phyloP scores from a whole-genome alignment of 306 rosid genomes.

The Comarum palustre region DNA sequence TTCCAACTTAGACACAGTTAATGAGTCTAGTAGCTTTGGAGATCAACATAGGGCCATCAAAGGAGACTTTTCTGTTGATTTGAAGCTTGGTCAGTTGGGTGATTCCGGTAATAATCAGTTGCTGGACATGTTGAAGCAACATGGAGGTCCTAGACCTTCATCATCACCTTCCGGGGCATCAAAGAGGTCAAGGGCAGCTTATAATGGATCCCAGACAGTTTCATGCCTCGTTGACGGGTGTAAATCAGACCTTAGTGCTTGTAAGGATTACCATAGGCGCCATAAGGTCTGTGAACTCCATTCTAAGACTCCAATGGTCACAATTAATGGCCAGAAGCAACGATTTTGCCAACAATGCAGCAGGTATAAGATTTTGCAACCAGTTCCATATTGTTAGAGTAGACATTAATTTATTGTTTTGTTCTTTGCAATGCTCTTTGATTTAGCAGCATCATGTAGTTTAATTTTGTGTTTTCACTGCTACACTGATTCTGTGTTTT shows the following conservation, averaged over 20 bases:
- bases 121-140: slow-evolving; percentile 41
- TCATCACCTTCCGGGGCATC: slow-evolving; percentile 56
- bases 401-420: background rate
- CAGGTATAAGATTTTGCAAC: slow-evolving; percentile 48
- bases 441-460: slow-evolving; percentile 5
- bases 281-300: slow-evolving; percentile 96
- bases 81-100: slow-evolving; percentile 83
- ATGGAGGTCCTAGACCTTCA: slow-evolving; percentile 43
- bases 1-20: slow-evolving; percentile 49
- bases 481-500: background rate
- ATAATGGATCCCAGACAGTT: slow-evolving; percentile 53
- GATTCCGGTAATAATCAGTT: slow-evolving; percentile 38
- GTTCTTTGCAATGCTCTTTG: slow-evolving; percentile 5
- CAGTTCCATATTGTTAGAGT: background rate
- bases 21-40: slow-evolving; percentile 54
- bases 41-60: slow-evolving; percentile 27
- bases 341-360: slow-evolving; percentile 99
- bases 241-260: slow-evolving; percentile 69
- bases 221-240: slow-evolving; percentile 92
- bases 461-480: background rate
- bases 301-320: slow-evolving; percentile 84
- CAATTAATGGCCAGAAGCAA: slow-evolving; percentile 73
- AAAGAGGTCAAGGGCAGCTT: slow-evolving; percentile 70
- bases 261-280: slow-evolving; percentile 90
- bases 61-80: slow-evolving; percentile 78